phyloP scores from a whole-genome alignment of 148 eudicot species.

The Rhododendron henanense region DNA sequence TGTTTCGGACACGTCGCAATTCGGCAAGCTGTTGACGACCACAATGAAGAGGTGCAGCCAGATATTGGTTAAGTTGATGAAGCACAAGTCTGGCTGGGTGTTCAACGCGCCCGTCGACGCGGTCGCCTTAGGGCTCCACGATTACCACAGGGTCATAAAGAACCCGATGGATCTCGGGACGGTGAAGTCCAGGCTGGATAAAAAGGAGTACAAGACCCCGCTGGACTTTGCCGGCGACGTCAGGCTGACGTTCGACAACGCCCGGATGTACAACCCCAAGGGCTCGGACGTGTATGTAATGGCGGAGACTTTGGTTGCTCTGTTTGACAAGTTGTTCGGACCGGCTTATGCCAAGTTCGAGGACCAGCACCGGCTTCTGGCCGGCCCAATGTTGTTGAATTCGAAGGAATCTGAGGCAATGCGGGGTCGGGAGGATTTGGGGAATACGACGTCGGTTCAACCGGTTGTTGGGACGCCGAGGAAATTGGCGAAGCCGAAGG shows the following conservation, averaged over 20 bases:
- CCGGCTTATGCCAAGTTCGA: conserved; percentile 40
- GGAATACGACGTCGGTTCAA: background rate
- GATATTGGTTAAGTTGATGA: conserved; percentile 37
- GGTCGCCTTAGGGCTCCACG: conserved; percentile 39
- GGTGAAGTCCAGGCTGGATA: conserved; percentile 33
- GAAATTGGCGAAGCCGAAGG: conserved; percentile 78
- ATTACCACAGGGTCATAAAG: conserved; percentile 45
- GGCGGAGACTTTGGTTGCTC: conserved; percentile 40
- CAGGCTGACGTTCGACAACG: conserved; percentile 69
- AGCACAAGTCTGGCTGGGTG: conserved; percentile 36
- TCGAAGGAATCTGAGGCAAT: background rate
- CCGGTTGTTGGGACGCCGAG: conserved; percentile 18
- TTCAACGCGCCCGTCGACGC: conserved; percentile 49
- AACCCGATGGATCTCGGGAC: conserved; percentile 62
- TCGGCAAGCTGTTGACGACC: background rate
- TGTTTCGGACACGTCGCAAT: background rate
- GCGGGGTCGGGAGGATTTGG: background rate
- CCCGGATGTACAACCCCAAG: conserved; percentile 61
- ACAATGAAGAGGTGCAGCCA: conserved; percentile 41
- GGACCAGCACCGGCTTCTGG: conserved; percentile 5
- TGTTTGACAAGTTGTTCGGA: conserved; percentile 53
- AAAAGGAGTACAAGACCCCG: conserved; percentile 40
- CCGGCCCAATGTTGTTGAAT: background rate
- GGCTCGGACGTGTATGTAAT: conserved; percentile 55
- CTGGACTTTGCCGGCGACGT: conserved; percentile 61